Base-by-base conservation (phyloP, 2,329 filamentous ascomycete genomes). In the Calonectria ilicicola region DNA sequence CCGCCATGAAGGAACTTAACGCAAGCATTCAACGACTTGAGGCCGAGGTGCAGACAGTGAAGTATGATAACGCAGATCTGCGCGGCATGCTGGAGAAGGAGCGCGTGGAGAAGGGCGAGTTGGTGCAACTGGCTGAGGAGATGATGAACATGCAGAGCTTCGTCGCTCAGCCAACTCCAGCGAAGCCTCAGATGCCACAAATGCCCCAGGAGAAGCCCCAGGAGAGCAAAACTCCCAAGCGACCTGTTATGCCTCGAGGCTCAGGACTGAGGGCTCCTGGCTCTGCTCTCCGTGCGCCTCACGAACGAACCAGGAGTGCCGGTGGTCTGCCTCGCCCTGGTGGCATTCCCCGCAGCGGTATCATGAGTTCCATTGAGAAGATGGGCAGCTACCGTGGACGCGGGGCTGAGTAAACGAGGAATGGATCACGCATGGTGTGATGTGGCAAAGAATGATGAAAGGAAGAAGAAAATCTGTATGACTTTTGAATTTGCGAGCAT, bases 301-400 rank as follows among this genome's bases (percentile, higher is more conserved):
- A 87, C 70, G 87, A 88, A 76, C 81, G 87, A 66, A 85, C 84
- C 53, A 86, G 84, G 82, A 87, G 86, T 70, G 83, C 47, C 5
- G 85, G 85, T 46, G 87, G 85, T 10, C 78, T 90, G 66, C 86
- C 88, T 46, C 84, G 89, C 73, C 89, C 89, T 17, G 87, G 87
- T 74, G 86, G 86, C 42, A 76, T 85, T 73, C 74, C 84, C 38
- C 77, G 94, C 79, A 94, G 93, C 80, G 92, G 93, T 69, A 93
- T 97, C 80, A 93, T 97, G 92, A 93, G 89, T 78, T 95, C 93
- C 21, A 97, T 97, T 82, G 95, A 97, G 87, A 91, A 93, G 84
- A 97, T 97, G 95, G 95, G 95, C 12, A 92, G 88, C 78, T 87
- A 91, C 76, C 83, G 88, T 17, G 85, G 87, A 10, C 84, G 87